Base-by-base conservation (phyloP, 1,284 basidiomycete genomes). In the Coniophora puteana region DNA sequence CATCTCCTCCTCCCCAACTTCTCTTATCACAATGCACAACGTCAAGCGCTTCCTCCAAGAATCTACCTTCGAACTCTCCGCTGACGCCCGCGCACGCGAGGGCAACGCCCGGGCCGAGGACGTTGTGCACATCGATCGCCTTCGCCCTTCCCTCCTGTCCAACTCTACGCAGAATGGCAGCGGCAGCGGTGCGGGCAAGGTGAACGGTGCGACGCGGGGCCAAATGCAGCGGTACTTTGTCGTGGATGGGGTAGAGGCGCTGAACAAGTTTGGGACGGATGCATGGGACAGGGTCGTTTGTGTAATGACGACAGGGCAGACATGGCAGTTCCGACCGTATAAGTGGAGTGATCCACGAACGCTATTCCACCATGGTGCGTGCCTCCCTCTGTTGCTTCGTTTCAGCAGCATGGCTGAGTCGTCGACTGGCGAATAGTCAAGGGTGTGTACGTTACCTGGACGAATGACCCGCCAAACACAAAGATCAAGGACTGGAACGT, bases 401-500 rank as follows among this genome's bases (percentile, higher is more conserved):
- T 17, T 23, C 14, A 25, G 34, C 23, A 24, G 21, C 17, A 5
- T 36, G 21, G 24, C 10, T 45, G 23, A 36, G 29, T 27, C 25
- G 10, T 24, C 8, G 34, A 12, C 35, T 37, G 37, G 16, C 13
- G n/a, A n/a, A 8, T 20, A 94, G 93, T 96, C 22, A 93, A 93
- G 60, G 93, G 93, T 3, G 75, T 96, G 25, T 93, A 96, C 59
- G 85, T 97, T 34, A 82, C 92, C 20, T 95, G 92, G 87, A 78
- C 86, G 35, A 94, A 93, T 54, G 93, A 96, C 51, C 86, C 89
- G 4, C 82, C 84, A 26, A 94, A 94, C 51, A 66, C 80, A 0
- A 91, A 88, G 50, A 87, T 97, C 47, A 85, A 87, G 56, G 92
- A 96, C 53, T 99, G 95, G 95, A 98, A 97, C 58, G 93, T 98